These are phyloP conservation scores for Lactifluus pinguis DNA, from an alignment of 768 basidiomycete species.

Conservation along the genomic window DNA sequence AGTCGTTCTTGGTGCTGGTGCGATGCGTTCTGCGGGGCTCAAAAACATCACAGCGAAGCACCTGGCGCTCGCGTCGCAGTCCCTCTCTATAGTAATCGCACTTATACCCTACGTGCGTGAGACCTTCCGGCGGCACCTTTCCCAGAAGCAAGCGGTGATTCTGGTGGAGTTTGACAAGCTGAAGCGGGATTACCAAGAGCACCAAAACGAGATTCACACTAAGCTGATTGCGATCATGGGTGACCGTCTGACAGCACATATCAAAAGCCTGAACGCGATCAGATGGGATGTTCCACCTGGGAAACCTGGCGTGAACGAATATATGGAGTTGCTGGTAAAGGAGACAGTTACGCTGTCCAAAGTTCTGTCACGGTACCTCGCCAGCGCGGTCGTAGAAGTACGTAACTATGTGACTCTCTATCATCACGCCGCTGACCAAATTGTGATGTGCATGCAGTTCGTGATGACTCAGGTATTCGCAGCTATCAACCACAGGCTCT, in stretches of 20 bases:
- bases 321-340: constrained; percentile 87
- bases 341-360: constrained; percentile 24
- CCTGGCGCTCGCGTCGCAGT: constrained; percentile 33
- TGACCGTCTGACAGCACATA: constrained; percentile 80
- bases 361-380: no score
- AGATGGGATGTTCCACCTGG: constrained; percentile 65
- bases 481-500: constrained; percentile 83
- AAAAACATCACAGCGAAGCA: constrained; percentile 99
- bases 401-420: constrained; percentile 26
- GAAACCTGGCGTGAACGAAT: constrained; percentile 64
- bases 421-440: background rate
- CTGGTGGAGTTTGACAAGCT: constrained; percentile 97
- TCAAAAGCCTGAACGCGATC: constrained; percentile 68
- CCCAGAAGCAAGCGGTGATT: constrained; percentile 84
- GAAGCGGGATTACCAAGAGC: constrained; percentile 98
- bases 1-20: constrained; percentile 95
- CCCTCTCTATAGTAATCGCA: no score
- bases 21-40: constrained; percentile 96
- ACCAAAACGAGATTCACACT: constrained; percentile 97
- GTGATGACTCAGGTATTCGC: constrained; percentile 96
- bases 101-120: no score
- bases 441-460: constrained; percentile 38
- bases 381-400: no score
- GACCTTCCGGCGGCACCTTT: no score
- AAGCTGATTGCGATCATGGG: constrained; percentile 99